Base-by-base conservation (phyloP, 306 rosid species). In the Canavalia gladiata region DNA sequence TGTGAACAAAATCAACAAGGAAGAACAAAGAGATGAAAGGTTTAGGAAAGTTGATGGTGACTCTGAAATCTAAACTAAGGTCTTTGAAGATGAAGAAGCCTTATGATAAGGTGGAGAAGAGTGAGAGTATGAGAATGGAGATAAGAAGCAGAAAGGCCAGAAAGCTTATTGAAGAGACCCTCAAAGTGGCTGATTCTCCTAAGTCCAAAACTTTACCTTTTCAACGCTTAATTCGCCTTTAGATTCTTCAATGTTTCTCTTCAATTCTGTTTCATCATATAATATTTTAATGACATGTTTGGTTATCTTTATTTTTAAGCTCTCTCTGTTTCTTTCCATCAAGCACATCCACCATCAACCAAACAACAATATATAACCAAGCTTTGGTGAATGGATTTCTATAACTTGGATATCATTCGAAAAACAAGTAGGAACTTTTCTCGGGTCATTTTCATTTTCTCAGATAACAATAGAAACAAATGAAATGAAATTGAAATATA, bases 61-160 rank as follows among this genome's bases (percentile, higher is more conserved):
- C 47, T 28, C 87, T 94, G 76, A 94, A 94, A 72, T 89, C 96
- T 0, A 95, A 90, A 71, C 86, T 95, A 39, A 89, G 76, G 83
- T 84, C 88, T 0, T 64, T 95, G 92, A 93, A 88, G 89, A 70
- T 76, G 87, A 93, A 90, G 93, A 95, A 92, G 12, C 68, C 84
- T 25, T 95, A 95, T 52, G 89, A 93, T 82, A 92, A 93, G 91
- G 82, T 95, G 60, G 99, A 90, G 81, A 95, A 95, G 91, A 95
- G 99, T 75, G 99, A 95, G 5, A 95, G 99, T 72, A 95, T 95
- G 99, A 89, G 99, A 82, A 87, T 93, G 56, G 99, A 95, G 87
- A 95, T 95, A 1, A 84, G 91, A 67, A 95, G 99, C 90, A 93
- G 80, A 56, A 95, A 93, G 59, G 99, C 99, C 56, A 86, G 89